Base-by-base conservation (phyloP, 2,329 filamentous ascomycete genomes). In the Penicillium nordicum region DNA sequence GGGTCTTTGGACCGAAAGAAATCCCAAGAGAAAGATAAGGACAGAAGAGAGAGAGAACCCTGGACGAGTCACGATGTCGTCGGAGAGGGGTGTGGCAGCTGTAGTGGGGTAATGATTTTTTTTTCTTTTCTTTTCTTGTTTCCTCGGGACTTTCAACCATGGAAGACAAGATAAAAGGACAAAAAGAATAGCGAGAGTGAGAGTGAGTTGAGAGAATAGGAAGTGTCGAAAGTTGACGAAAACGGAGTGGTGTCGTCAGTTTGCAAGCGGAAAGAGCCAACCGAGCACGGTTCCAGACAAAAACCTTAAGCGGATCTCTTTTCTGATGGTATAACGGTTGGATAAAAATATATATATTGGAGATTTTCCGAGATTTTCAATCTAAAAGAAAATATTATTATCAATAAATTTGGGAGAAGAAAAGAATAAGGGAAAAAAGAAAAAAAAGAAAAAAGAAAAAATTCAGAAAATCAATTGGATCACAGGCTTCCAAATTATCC, bases 201-300 rank as follows among this genome's bases (percentile, higher is more conserved):
- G 55, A 16, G 38, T 16, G 41, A 3, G 21, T 23, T 30, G 41
- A 29, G 25, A 27, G 41, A 29, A 29, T 27, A 23, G 40, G 14
- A 42, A 16, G 40, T 25, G 37, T 43, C 25, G 45, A 52, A 50
- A 57, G 62, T 54, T 54, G 59, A 68, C 63, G 68, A 69, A 69
- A 69, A 68, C 68, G 68, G 67, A 54, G 63, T 68, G 67, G 68
- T 72, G 69, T 68, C 67, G 69, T 69, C 67, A 72, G 67, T 67
- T 67, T 64, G 66, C 70, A 71, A 69, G 67, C 69, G 69, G 69
- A 67, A 69, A 68, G 62, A 66, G 58, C 63, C 65, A 67, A 58
- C 66, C 63, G 67, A 65, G 61, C 58, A 63, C 63, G 59, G 67
- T 53, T 53, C 51, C 51, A 54, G 69, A 67, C 65, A 65, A 68